These are phyloP conservation scores for Suhomyces bolitotheri DNA, from an alignment of 1,139 yeast species.

Conservation along the genomic window DNA sequence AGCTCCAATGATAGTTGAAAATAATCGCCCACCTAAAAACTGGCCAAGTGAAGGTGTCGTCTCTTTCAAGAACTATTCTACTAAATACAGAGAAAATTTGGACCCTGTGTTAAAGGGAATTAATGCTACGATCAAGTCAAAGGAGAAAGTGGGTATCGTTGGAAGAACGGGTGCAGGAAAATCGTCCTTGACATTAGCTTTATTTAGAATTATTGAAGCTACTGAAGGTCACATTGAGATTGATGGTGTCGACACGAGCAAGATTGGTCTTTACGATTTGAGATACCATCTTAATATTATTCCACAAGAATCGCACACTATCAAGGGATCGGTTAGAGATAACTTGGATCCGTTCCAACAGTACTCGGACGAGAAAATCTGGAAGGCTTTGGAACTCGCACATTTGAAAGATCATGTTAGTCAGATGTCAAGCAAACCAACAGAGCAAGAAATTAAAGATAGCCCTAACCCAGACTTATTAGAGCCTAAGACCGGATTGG, in stretches of 20 bases:
- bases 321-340: constrained; percentile 31
- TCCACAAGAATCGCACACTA: constrained; percentile 35
- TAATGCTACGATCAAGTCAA: constrained; percentile 22
- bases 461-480: constrained; percentile 18
- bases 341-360: constrained; percentile 32
- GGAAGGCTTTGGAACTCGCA: constrained; percentile 32
- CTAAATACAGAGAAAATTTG: constrained; percentile 30
- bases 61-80: constrained; percentile 27
- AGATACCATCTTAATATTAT: constrained; percentile 31
- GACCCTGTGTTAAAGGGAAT: constrained; percentile 30
- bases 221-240: constrained; percentile 29
- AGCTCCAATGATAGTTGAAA: constrained; percentile 27
- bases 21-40: constrained; percentile 22
- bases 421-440: constrained; percentile 28
- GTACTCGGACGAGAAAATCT: constrained; percentile 26
- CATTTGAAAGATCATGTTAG: constrained; percentile 31
- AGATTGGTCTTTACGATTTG: constrained; percentile 30
- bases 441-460: constrained; percentile 21
- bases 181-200: constrained; percentile 31
- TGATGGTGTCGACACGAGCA: constrained; percentile 27
- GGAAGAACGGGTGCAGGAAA: constrained; percentile 38
- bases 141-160: constrained; percentile 33
- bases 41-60: constrained; percentile 32
- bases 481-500: constrained; percentile 19
- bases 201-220: constrained; percentile 33